Evolutionary conservation across 148 eudicot species (phyloP).

Genomic region (Rhododendron griersonianum): DNA sequence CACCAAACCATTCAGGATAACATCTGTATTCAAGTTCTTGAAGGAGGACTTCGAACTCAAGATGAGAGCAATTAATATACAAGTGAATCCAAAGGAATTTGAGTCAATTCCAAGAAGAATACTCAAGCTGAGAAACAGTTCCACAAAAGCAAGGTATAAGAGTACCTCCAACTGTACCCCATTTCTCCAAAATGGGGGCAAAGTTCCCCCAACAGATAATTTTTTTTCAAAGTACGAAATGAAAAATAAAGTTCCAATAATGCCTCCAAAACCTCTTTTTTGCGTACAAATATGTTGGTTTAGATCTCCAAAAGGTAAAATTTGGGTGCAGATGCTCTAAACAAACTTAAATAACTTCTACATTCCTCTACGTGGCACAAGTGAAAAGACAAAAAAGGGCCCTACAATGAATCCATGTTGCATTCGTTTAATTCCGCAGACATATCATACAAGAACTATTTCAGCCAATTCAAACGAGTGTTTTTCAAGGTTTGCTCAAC

Average conservation of each 20-base stretch:
- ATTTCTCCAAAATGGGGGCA: background rate
- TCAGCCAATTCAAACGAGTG: background rate
- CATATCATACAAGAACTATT: background rate
- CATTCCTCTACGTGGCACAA: background rate
- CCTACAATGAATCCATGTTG: background rate
- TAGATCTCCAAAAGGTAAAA: background rate
- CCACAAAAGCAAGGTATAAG: background rate
- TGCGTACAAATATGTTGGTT: background rate
- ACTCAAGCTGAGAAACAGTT: background rate
- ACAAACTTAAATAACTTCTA: background rate
- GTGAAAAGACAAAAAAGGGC: background rate
- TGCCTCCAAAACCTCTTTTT: background rate
- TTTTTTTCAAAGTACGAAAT: background rate
- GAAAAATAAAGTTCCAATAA: background rate
- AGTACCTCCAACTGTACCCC: background rate
- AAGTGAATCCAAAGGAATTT: background rate
- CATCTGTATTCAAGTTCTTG: background rate
- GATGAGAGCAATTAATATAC: background rate
- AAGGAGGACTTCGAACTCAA: background rate
- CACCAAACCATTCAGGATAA: constrained; percentile 7
- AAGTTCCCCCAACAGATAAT: background rate
- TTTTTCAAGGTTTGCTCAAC: background rate
- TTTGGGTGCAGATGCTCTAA: background rate
- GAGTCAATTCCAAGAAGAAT: background rate
- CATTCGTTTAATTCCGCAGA: background rate